Evolutionary conservation across 495 filamentous ascomycete genomes (phyloP).

Genomic region (Xylaria longipes): DNA sequence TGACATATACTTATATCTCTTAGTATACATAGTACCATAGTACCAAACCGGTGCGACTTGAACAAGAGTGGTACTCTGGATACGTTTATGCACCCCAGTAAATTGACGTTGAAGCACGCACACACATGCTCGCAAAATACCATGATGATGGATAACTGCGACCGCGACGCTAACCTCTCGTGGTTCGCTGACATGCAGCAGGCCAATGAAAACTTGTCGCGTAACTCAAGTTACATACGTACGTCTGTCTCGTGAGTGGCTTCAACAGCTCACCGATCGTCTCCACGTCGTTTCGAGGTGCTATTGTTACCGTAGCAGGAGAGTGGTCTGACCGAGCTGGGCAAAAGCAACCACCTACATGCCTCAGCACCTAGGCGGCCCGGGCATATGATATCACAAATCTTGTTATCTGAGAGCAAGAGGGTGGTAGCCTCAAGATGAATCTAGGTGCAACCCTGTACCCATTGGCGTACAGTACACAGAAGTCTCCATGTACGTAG

Average conservation of each 20-base stretch:
- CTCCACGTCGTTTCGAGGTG: background rate
- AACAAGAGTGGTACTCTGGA: background rate
- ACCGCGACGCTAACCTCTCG: background rate
- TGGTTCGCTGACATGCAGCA: conserved; percentile 4
- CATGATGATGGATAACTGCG: conserved; percentile 21
- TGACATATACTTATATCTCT: background rate
- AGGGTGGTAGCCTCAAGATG: background rate
- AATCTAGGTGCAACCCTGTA: conserved; percentile 7
- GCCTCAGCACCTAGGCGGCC: background rate
- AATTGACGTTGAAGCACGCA: conserved; percentile 9
- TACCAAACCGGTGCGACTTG: no score
- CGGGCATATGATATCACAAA: conserved; percentile 12
- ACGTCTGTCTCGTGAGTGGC: conserved; percentile 2
- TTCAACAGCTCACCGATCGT: conserved; percentile 7
- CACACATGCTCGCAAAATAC: conserved; percentile 14
- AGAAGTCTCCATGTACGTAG: background rate
- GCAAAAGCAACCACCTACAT: conserved; percentile 15
- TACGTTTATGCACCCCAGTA: conserved; percentile 19
- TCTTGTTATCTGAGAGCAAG: background rate
- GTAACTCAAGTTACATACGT: background rate
- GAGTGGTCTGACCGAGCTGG: conserved; percentile 7
- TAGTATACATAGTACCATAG: no score
- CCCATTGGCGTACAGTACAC: background rate
- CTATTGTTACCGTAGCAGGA: background rate
- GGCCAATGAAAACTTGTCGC: conserved; percentile 13